Evolutionary conservation across 23 red algal genomes (phyloP), one percentile per base, ranked within the genome.

Genomic region (Chondrus crispus): DNA sequence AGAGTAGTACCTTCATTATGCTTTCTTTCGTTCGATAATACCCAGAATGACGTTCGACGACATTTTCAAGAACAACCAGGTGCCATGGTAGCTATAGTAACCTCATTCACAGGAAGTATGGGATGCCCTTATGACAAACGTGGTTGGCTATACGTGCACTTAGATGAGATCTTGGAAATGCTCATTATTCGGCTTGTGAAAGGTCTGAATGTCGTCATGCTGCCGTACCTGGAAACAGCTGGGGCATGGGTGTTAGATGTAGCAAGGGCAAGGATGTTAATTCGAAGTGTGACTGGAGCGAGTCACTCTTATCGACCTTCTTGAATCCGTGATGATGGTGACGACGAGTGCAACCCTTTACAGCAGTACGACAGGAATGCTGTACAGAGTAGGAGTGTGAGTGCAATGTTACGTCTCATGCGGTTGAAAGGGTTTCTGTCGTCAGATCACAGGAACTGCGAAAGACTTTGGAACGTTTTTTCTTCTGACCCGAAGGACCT

Each of bases 81-180:
- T 10, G 74, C 74, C 3, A 46, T 80, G 42, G 46, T 80, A 1
- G 74, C 46, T 8, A 45, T 9, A 5, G 74, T 80, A 1, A 45
- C 74, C 28, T 45, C 2, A 13, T 80, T 54, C 40, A 29, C 42
- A 6, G 74, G 46, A 2, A 28, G 42, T 80, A 14, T 2, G 18
- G 46, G 74, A 52, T 45, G 9, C 3, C 20, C 26, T 1, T 80
- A 80, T 24, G 46, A 80, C 46, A 2, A 20, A 4, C 3, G 74
- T 4, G 74, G 74, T 4, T 80, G 46, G 46, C 33, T 8, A 7
- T 54, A 80, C 46, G 42, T 54, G 2, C 74, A 80, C 22, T 53
- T 80, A 8, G 74, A 80, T 29, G 74, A 80, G 38, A 50, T 50
- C 1, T 29, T 80, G 2, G 74, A 80, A 52, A 54, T 80, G 74